phyloP scores from a whole-genome alignment of 176 grass and related monocot genomes.

The Cenchrus fungigraminus region DNA sequence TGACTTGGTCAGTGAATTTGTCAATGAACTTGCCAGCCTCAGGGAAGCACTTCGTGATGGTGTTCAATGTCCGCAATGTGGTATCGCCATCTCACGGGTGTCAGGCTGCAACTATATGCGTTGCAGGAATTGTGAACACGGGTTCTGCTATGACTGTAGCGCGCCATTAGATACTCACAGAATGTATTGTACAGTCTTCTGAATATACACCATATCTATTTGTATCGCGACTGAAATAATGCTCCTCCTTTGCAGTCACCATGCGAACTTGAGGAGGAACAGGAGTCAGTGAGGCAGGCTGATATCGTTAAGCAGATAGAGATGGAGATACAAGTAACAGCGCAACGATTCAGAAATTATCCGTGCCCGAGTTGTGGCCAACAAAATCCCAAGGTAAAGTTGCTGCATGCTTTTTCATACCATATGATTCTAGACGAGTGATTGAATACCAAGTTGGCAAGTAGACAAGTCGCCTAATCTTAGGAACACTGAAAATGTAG shows the following conservation, averaged over 20 bases:
- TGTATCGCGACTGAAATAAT: constrained; percentile 14
- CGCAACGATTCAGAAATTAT: neutral
- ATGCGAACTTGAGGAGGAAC: constrained; percentile 19
- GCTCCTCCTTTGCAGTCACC: constrained; percentile 32
- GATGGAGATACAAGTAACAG: neutral
- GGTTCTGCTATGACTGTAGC: constrained; percentile 64
- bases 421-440: neutral
- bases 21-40: constrained; percentile 46
- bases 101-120: constrained; percentile 65
- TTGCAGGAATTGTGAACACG: constrained; percentile 42
- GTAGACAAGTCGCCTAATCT: neutral
- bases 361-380: constrained; percentile 40
- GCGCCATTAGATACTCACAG: constrained; percentile 41
- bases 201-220: constrained; percentile 1
- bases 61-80: constrained; percentile 53
- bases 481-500: neutral
- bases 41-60: constrained; percentile 53
- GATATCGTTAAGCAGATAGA: neutral
- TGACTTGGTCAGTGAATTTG: constrained; percentile 17
- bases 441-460: constrained; percentile 3
- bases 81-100: constrained; percentile 47
- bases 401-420: neutral
- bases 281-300: neutral
- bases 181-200: constrained; percentile 25
- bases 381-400: constrained; percentile 44